These are phyloP conservation scores for Elaeis guineensis DNA, from an alignment of 176 grass and related monocot species.

Conservation along the genomic window DNA sequence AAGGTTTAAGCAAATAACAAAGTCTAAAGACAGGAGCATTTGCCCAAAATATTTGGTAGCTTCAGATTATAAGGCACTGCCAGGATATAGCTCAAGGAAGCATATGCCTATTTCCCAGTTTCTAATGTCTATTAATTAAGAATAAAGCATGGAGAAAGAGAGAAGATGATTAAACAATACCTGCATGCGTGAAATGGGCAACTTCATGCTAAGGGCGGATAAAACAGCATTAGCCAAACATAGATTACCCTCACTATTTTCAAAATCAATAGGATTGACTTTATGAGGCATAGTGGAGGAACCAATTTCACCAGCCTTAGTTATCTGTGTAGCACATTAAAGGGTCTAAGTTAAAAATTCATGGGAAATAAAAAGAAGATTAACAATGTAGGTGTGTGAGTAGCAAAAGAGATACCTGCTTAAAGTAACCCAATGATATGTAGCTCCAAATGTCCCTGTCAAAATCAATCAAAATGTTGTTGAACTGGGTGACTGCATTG, in stretches of 20 bases:
- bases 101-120: too few relatives aligned
- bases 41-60: too few relatives aligned
- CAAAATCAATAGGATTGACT: slow-evolving; percentile 98
- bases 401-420: slow-evolving; percentile 44
- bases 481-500: slow-evolving; percentile 78
- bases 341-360: too few relatives aligned
- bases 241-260: slow-evolving; percentile 94
- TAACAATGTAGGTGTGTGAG: neutral
- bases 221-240: slow-evolving; percentile 48
- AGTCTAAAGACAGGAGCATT: neutral
- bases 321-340: slow-evolving; percentile 31
- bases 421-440: slow-evolving; percentile 93
- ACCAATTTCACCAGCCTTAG: slow-evolving; percentile 89
- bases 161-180: slow-evolving; percentile 25
- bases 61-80: too few relatives aligned
- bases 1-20: too few relatives aligned
- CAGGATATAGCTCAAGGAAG: too few relatives aligned
- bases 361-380: neutral
- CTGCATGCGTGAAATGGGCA: slow-evolving; percentile 93
- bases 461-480: slow-evolving; percentile 81
- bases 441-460: slow-evolving; percentile 91
- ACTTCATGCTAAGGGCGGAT: slow-evolving; percentile 75
- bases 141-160: neutral
- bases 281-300: slow-evolving; percentile 99
- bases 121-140: too few relatives aligned